Evolutionary conservation across 73 alveolate species (phyloP).

Genomic region (Paramecium pentaurelia): DNA sequence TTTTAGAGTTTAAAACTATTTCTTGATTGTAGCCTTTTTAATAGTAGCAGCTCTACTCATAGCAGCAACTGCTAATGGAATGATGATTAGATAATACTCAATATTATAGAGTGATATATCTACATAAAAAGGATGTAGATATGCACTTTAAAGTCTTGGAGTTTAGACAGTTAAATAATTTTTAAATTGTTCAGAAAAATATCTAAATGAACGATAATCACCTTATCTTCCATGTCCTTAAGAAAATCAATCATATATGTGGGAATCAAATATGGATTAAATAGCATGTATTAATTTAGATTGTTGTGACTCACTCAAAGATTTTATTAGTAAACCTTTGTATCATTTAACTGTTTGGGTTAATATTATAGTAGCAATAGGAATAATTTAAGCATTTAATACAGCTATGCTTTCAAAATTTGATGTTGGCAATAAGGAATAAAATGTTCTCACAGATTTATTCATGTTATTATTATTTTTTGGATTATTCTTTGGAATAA

Average conservation of each 20-base stretch:
- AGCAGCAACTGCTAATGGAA: conserved; percentile 10
- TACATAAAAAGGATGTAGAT: not conserved
- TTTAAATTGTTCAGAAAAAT: not conserved
- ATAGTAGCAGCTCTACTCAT: not conserved
- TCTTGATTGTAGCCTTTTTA: not conserved
- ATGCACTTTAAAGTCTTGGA: not conserved
- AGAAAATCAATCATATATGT: not conserved
- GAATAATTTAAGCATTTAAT: not conserved
- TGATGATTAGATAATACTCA: not conserved
- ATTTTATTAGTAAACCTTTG: not conserved
- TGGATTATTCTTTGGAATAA: not conserved
- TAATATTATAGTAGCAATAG: not conserved
- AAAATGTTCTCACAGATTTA: not conserved
- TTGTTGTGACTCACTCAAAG: not conserved
- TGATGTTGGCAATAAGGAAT: not conserved
- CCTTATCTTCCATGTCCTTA: not conserved
- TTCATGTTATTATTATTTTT: not conserved
- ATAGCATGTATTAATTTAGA: not conserved
- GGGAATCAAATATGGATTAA: conserved; percentile 3
- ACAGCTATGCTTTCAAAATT: not conserved
- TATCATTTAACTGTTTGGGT: not conserved
- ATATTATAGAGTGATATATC: not conserved
- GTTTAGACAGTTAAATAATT: not conserved
- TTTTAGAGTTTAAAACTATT: not conserved
- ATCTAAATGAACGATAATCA: not conserved